A percentile compares a stretch with the other conserved stretches of the same genome.
phyloP scores from a whole-genome alignment of 768 basidiomycete genomes.

The Boletus speciosus region DNA sequence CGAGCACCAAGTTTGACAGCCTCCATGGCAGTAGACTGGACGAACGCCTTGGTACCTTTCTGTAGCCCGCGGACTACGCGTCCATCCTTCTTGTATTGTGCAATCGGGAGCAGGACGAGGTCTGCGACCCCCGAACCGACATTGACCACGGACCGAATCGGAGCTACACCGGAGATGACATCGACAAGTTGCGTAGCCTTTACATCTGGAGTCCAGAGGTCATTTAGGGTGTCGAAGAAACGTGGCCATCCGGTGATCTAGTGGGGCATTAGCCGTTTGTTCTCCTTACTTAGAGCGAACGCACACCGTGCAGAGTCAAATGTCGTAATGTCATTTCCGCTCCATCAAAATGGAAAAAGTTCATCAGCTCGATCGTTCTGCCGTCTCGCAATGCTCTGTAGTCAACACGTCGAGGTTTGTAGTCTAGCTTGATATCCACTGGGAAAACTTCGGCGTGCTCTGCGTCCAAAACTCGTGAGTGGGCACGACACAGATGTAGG shows the following conservation, averaged over 20 bases:
- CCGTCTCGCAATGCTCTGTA: conserved; percentile 89
- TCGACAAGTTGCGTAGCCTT: conserved; percentile 98
- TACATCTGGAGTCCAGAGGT: conserved; percentile 98
- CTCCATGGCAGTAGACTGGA: conserved; percentile 92
- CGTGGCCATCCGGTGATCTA: conserved; percentile 93
- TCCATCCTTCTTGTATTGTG: conserved; percentile 97
- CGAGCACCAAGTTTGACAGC: conserved; percentile 92
- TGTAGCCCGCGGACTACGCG: conserved; percentile 90
- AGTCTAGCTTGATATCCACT: conserved; percentile 93
- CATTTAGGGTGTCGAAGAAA: conserved; percentile 89
- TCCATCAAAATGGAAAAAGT: conserved; percentile 99
- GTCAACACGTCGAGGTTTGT: conserved; percentile 96
- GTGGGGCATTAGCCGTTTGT: conserved; percentile 9
- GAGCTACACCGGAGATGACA: conserved; percentile 93
- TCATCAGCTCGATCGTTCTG: conserved; percentile 95
- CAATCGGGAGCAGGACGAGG: conserved; percentile 90
- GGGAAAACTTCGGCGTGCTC: conserved; percentile 96
- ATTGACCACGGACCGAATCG: conserved; percentile 95
- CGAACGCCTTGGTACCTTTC: conserved; percentile 89
- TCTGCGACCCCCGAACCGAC: conserved; percentile 97
- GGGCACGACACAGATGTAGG: conserved; percentile 1
- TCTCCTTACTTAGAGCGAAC: conserved; percentile 29
- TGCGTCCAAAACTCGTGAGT: conserved; percentile 27
- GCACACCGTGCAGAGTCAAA: conserved; percentile 85
- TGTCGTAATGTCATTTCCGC: conserved; percentile 97